phyloP scores from a whole-genome alignment of 306 rosid species.

The Castanopsis chinensis region DNA sequence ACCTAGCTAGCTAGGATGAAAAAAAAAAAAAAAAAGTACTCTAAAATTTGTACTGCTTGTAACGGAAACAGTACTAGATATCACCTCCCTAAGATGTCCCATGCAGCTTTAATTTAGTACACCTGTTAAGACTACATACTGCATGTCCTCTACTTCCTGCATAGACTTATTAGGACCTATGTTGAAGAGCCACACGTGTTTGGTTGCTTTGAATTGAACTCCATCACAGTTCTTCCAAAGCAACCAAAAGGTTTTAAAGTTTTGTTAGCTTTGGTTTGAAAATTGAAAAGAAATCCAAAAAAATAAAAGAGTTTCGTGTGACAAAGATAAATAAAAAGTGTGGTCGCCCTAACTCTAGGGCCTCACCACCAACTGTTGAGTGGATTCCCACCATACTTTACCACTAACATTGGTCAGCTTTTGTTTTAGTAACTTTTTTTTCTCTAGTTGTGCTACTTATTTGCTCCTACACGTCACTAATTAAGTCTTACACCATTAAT shows the following conservation, averaged over 20 bases:
- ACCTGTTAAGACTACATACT: no score
- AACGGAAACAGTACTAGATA: no score
- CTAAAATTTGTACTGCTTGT: no score
- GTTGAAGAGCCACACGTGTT: constrained; percentile 46
- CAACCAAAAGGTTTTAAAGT: not conserved
- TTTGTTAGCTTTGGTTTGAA: constrained; percentile 14
- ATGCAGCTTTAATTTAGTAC: no score
- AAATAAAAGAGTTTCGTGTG: constrained; percentile 1
- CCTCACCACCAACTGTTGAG: constrained; percentile 44
- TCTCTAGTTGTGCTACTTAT: constrained; percentile 10
- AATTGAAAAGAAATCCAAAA: constrained; percentile 3
- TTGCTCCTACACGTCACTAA: constrained; percentile 24
- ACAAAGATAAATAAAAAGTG: constrained; percentile 27
- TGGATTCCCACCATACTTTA: constrained; percentile 60
- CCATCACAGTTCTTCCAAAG: constrained; percentile 27
- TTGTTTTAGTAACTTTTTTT: constrained; percentile 17
- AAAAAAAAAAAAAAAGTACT: no score
- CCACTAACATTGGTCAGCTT: constrained; percentile 60
- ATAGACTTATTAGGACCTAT: no score
- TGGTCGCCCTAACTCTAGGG: constrained; percentile 36
- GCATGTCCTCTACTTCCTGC: no score
- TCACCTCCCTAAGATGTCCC: no score
- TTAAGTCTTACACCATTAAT: constrained; percentile 14
- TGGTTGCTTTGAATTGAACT: constrained; percentile 36
- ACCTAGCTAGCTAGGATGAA: no score